These are phyloP conservation scores for Pythium folliculosum DNA, from an alignment of 352 stramenopile species.

Conservation along the genomic window DNA sequence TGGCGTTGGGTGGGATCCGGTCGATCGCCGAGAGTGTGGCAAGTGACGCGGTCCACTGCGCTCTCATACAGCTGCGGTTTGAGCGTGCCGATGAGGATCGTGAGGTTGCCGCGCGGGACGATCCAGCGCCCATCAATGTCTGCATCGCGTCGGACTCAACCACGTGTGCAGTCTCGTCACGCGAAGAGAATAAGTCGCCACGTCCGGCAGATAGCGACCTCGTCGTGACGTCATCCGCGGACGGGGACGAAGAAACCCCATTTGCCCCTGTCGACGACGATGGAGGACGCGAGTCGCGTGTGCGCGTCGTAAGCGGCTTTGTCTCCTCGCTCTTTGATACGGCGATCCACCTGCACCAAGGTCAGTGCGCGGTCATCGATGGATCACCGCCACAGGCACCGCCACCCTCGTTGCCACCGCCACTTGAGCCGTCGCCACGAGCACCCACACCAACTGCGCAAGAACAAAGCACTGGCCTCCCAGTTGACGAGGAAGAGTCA, in stretches of 20 bases:
- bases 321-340: neutral
- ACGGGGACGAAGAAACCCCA: neutral
- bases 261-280: neutral
- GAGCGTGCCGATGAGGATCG: too few relatives aligned
- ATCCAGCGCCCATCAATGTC: too few relatives aligned
- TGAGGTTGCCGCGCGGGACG: too few relatives aligned
- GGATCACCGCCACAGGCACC: neutral
- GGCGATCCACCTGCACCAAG: neutral
- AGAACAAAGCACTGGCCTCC: neutral
- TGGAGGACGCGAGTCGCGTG: neutral
- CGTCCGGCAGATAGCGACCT: too few relatives aligned
- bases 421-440: too few relatives aligned
- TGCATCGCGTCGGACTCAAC: neutral
- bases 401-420: neutral
- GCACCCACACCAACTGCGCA: neutral
- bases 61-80: neutral
- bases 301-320: neutral
- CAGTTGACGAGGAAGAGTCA: neutral
- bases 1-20: neutral
- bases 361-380: neutral
- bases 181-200: neutral
- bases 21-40: neutral
- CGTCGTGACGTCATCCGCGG: neutral
- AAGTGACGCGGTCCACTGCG: neutral
- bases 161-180: neutral